Percentiles rank a stretch among this genome's conserved stretches.
These are phyloP conservation scores for Dalechampia spathulata DNA, from an alignment of 441 rosid species.

Conservation along the genomic window DNA sequence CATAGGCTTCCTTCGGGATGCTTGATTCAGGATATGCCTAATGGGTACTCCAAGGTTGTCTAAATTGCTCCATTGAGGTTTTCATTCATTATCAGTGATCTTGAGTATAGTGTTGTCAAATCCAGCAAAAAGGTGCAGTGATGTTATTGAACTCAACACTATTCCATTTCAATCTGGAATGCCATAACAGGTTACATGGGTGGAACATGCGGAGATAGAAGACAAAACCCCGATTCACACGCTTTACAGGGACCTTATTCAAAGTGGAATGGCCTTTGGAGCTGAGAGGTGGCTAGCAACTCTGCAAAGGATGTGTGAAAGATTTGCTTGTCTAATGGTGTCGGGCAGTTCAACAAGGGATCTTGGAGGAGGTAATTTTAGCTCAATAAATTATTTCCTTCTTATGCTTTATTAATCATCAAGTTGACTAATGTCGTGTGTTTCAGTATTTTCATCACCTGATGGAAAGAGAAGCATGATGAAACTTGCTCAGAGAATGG, in stretches of 20 bases:
- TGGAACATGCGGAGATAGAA: slow-evolving; percentile 73
- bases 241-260: slow-evolving; percentile 47
- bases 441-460: slow-evolving; percentile 67
- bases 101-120: no score
- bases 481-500: slow-evolving; percentile 96
- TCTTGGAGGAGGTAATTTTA: slow-evolving; percentile 35
- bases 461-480: slow-evolving; percentile 96
- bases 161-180: no score
- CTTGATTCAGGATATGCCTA: slow-evolving; percentile 49
- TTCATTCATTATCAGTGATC: no score
- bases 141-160: no score
- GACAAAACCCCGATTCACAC: slow-evolving; percentile 40
- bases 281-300: slow-evolving; percentile 54
- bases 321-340: slow-evolving; percentile 24
- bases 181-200: slow-evolving; percentile 66
- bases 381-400: no score
- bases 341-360: slow-evolving; percentile 17
- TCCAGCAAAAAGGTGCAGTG: no score
- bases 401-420: not conserved
- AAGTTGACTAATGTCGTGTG: not conserved
- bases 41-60: slow-evolving; percentile 50
- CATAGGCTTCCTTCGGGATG: slow-evolving; percentile 82
- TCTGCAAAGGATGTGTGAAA: slow-evolving; percentile 61
- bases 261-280: slow-evolving; percentile 39
- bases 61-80: no score